Conservation (phyloP, 495 filamentous ascomycete genomes). For the Penicillium nucicola region DNA sequence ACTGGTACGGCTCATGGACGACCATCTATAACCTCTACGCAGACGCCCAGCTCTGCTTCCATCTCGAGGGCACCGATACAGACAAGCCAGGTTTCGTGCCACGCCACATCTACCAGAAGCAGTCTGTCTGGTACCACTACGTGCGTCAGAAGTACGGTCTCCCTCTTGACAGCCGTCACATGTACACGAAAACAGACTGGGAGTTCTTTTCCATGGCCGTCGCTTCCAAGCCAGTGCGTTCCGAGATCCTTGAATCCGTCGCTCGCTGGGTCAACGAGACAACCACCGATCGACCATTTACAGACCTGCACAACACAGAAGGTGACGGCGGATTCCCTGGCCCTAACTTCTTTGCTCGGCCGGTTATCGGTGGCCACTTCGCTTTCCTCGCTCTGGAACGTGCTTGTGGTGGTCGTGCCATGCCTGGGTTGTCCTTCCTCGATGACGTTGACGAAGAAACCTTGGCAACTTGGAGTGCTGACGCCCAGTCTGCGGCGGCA, state of each 20-base stretch:
- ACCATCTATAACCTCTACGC: slow-evolving; percentile 90
- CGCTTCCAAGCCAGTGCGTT: slow-evolving; percentile 58
- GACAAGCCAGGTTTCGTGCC: slow-evolving; percentile 56
- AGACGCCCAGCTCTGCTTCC: slow-evolving; percentile 79
- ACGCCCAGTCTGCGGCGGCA: slow-evolving; percentile 25
- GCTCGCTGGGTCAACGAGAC: slow-evolving; percentile 88
- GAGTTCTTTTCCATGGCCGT: slow-evolving; percentile 87
- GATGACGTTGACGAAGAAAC: slow-evolving; percentile 37
- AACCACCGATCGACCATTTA: slow-evolving; percentile 69
- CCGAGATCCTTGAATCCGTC: slow-evolving; percentile 72
- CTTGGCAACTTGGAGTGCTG: slow-evolving; percentile 16
- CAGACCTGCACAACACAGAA: slow-evolving; percentile 82
- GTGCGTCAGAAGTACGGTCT: slow-evolving; percentile 81
- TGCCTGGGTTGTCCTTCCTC: slow-evolving; percentile 61
- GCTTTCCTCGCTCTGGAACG: slow-evolving; percentile 75
- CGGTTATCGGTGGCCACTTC: slow-evolving; percentile 87
- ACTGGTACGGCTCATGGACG: slow-evolving; percentile 95
- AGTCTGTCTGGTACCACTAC: slow-evolving; percentile 81
- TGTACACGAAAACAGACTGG: slow-evolving; percentile 92
- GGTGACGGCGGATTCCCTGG: slow-evolving; percentile 64
- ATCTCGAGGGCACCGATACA: slow-evolving; percentile 49
- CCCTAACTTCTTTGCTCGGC: slow-evolving; percentile 72
- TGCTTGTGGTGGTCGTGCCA: slow-evolving; percentile 69
- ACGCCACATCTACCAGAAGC: slow-evolving; percentile 72
- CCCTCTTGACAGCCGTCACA: slow-evolving; percentile 81